phyloP scores from a whole-genome alignment of 164 flowering plant species.

The Cinnamomum chago region DNA sequence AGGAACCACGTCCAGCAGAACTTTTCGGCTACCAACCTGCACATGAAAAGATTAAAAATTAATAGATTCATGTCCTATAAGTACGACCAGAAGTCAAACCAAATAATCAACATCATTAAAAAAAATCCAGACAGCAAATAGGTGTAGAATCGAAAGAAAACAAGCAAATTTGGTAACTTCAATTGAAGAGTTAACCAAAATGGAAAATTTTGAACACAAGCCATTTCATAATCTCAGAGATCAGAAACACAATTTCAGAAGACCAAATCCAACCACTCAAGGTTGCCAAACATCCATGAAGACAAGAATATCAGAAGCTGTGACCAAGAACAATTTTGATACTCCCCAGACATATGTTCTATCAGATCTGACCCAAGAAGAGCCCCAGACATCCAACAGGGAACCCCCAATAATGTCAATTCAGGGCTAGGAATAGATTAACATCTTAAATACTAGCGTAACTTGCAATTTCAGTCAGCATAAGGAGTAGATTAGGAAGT shows the following conservation, averaged over 20 bases:
- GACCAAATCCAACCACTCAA: background rate
- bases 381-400: no score
- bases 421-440: no score
- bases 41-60: slow-evolving; percentile 7
- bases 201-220: background rate
- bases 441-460: no score
- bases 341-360: no score
- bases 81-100: background rate
- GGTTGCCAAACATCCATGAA: background rate
- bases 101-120: background rate
- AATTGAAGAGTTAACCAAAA: background rate
- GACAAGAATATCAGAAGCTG: background rate
- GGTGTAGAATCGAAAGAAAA: background rate
- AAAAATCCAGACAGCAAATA: background rate
- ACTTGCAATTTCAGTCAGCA: no score
- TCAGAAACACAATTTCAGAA: slow-evolving; percentile 1
- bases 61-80: no score
- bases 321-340: background rate
- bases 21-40: slow-evolving; percentile 67
- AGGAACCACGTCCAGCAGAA: slow-evolving; percentile 58
- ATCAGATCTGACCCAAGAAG: no score
- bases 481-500: no score
- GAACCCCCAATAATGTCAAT: no score
- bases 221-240: background rate
- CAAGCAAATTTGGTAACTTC: background rate